phyloP scores from a whole-genome alignment of 495 filamentous ascomycete genomes.

The Friedmanniomyces simplex region DNA sequence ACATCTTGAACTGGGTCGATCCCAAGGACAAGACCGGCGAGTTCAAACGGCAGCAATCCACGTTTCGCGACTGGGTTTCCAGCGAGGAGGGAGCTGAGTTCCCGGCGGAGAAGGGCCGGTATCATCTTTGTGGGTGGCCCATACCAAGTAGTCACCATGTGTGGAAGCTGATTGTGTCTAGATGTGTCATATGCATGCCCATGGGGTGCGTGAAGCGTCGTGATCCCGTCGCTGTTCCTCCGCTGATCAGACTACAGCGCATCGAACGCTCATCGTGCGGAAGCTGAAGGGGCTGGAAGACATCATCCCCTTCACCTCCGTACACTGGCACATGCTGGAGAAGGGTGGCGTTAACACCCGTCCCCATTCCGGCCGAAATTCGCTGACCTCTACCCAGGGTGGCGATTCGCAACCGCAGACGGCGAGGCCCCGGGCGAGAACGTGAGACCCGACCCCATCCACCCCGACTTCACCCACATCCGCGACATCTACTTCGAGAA shows the following conservation, averaged over 20 bases:
- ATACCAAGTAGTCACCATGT: neutral
- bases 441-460: conserved; percentile 51
- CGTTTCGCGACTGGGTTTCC: conserved; percentile 37
- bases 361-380: too few relatives aligned
- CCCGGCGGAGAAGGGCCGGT: conserved; percentile 55
- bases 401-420: conserved; percentile 33
- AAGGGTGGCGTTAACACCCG: conserved; percentile 36
- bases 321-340: conserved; percentile 57
- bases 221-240: neutral
- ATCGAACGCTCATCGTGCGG: conserved; percentile 55
- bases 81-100: conserved; percentile 50
- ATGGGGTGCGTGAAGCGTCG: conserved; percentile 40
- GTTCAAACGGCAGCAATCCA: conserved; percentile 57
- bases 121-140: conserved; percentile 44
- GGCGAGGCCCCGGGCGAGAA: conserved; percentile 40
- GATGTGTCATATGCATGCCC: conserved; percentile 64
- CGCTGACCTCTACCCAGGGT: conserved; percentile 19
- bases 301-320: conserved; percentile 52
- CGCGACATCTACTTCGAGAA: conserved; percentile 63
- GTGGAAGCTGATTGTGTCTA: neutral
- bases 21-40: conserved; percentile 68
- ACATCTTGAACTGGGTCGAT: conserved; percentile 75
- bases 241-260: conserved; percentile 33
- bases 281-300: conserved; percentile 60
- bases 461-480: conserved; percentile 48